Evolutionary conservation across 345 rosid species (phyloP).

Genomic region (Hibiscus mutabilis): DNA sequence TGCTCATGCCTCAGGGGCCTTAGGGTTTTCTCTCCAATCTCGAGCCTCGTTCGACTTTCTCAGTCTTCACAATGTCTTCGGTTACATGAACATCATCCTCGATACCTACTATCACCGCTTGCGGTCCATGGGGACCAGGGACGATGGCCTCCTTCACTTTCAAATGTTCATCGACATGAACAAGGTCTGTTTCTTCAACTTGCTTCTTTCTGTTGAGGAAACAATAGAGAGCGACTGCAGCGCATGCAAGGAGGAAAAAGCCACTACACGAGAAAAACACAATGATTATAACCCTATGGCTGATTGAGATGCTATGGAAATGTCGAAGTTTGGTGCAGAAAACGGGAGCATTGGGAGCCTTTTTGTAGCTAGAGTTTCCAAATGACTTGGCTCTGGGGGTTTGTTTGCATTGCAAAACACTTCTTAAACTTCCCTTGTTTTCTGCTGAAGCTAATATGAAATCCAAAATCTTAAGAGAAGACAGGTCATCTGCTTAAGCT

Average conservation of each 20-base stretch:
- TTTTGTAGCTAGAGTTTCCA: conserved; percentile 40
- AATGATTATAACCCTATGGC: neutral
- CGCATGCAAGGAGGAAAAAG: conserved; percentile 35
- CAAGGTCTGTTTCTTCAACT: conserved; percentile 22
- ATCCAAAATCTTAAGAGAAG: too few species aligned
- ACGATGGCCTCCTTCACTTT: conserved; percentile 51
- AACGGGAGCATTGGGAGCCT: neutral
- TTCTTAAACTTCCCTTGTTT: conserved; percentile 3
- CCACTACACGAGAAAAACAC: conserved; percentile 32
- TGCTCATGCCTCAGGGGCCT: neutral
- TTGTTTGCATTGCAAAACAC: conserved; percentile 64
- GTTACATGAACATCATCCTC: conserved; percentile 50
- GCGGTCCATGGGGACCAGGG: conserved; percentile 40
- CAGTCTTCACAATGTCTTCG: conserved; percentile 31
- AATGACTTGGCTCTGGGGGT: conserved; percentile 38
- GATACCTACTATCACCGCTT: conserved; percentile 36
- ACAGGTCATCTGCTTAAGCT: too few species aligned
- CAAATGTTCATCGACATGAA: conserved; percentile 44
- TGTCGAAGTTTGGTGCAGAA: neutral
- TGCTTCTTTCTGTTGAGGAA: conserved; percentile 45
- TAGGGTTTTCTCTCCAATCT: neutral
- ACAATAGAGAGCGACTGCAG: conserved; percentile 36
- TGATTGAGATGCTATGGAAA: too few species aligned
- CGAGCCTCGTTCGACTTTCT: conserved; percentile 20
- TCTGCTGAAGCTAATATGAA: neutral